phyloP scores from a whole-genome alignment of 1,139 yeast genomes.

The Arxiozyma heterogenica region DNA sequence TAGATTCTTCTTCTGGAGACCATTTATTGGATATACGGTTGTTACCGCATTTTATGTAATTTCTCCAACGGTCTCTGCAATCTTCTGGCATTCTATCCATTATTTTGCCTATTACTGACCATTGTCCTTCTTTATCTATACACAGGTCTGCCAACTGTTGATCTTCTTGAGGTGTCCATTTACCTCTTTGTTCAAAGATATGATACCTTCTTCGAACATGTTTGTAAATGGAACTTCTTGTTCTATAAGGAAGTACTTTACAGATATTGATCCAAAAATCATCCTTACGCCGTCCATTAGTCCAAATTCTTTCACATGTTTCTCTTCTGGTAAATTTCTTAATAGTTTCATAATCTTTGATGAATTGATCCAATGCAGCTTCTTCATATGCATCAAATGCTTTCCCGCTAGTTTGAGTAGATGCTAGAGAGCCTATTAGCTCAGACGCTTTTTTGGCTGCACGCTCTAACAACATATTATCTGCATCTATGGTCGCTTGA shows the following conservation, averaged over 20 bases:
- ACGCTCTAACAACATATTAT: conserved; percentile 22
- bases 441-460: conserved; percentile 30
- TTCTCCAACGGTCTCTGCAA: conserved; percentile 93
- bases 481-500: conserved; percentile 12
- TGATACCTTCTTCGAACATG: conserved; percentile 88
- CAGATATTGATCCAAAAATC: conserved; percentile 81
- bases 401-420: conserved; percentile 29
- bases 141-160: conserved; percentile 53
- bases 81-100: conserved; percentile 96
- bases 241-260: conserved; percentile 68
- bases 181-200: conserved; percentile 76
- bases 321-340: conserved; percentile 55
- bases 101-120: conserved; percentile 72
- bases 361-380: conserved; percentile 60
- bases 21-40: conserved; percentile 69
- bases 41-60: conserved; percentile 82
- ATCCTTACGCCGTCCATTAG: conserved; percentile 74
- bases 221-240: conserved; percentile 82
- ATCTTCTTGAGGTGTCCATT: conserved; percentile 82
- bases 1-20: conserved; percentile 63
- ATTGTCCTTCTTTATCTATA: conserved; percentile 61
- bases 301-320: conserved; percentile 79
- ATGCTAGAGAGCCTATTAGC: conserved; percentile 22
- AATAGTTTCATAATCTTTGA: conserved; percentile 55
- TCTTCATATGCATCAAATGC: conserved; percentile 46